phyloP scores from a whole-genome alignment of 2,329 filamentous ascomycete genomes.

The Epichloe brachyelytri region DNA sequence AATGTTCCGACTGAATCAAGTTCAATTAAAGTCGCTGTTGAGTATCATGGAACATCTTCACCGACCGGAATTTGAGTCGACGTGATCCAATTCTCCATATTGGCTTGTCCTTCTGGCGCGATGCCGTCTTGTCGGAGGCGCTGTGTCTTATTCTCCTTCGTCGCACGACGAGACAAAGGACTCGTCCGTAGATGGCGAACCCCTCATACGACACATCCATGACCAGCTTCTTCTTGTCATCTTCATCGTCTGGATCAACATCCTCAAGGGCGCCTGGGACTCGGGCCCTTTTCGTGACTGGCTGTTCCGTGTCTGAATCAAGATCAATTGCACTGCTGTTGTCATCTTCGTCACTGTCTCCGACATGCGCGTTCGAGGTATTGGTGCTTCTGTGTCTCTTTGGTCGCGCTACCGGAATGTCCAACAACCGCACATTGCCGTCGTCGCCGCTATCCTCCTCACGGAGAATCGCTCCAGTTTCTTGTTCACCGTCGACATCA shows the following conservation, averaged over 20 bases:
- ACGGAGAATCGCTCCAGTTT: conserved; percentile 19
- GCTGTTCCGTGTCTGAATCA: conserved; percentile 26
- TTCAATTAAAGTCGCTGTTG: too few species aligned
- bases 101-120: conserved; percentile 43
- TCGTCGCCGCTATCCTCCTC: conserved; percentile 36
- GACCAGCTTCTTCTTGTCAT: conserved; percentile 83
- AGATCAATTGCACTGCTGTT: conserved; percentile 23
- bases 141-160: conserved; percentile 47
- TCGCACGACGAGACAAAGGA: conserved; percentile 79
- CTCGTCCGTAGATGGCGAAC: conserved; percentile 88
- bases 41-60: conserved; percentile 19
- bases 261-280: conserved; percentile 16
- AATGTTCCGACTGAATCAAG: too few species aligned
- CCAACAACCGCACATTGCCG: conserved; percentile 15
- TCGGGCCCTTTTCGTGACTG: conserved; percentile 32
- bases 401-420: conserved; percentile 20
- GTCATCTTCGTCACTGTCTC: conserved; percentile 18
- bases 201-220: conserved; percentile 86
- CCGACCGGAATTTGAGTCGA: conserved; percentile 55
- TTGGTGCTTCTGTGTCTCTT: conserved; percentile 17
- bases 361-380: conserved; percentile 17
- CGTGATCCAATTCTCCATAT: conserved; percentile 76
- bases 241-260: conserved; percentile 23
- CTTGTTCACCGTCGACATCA: conserved; percentile 23
- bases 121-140: conserved; percentile 17